These are phyloP conservation scores for Cucurbita moschata DNA, from an alignment of 306 rosid species.

Conservation along the genomic window DNA sequence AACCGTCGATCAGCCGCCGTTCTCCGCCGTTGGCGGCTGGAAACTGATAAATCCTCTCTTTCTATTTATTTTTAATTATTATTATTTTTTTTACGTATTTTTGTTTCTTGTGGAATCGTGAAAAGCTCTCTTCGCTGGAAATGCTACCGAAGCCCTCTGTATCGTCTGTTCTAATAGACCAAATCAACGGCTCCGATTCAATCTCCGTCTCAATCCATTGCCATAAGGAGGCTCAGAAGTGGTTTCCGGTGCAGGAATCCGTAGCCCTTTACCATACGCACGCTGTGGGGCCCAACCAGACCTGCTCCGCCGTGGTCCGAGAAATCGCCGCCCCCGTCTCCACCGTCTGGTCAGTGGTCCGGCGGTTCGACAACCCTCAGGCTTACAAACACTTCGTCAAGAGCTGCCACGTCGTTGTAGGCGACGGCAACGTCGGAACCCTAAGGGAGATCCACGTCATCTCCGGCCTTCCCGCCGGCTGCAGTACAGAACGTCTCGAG, in stretches of 20 bases:
- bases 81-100: not conserved
- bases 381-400: slow-evolving; percentile 87
- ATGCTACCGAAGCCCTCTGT: slow-evolving; percentile 44
- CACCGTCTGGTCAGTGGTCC: slow-evolving; percentile 81
- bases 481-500: slow-evolving; percentile 83
- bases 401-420: slow-evolving; percentile 77
- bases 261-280: slow-evolving; percentile 50
- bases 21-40: not conserved
- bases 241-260: slow-evolving; percentile 24
- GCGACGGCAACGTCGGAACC: slow-evolving; percentile 75
- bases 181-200: slow-evolving; percentile 22
- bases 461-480: slow-evolving; percentile 82
- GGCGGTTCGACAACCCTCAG: slow-evolving; percentile 95
- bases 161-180: slow-evolving; percentile 33
- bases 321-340: slow-evolving; percentile 68
- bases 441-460: slow-evolving; percentile 69
- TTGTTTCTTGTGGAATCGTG: not conserved
- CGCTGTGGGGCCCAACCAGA: slow-evolving; percentile 37
- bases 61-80: not conserved
- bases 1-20: not conserved
- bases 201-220: not conserved
- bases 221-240: slow-evolving; percentile 2
- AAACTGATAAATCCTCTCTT: not conserved
- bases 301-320: slow-evolving; percentile 76
- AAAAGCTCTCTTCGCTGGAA: not conserved